Evolutionary conservation across 2,329 filamentous ascomycete genomes (phyloP), one percentile per base, ranked within the genome.

Genomic region (Ceratocystis diversiconidia): DNA sequence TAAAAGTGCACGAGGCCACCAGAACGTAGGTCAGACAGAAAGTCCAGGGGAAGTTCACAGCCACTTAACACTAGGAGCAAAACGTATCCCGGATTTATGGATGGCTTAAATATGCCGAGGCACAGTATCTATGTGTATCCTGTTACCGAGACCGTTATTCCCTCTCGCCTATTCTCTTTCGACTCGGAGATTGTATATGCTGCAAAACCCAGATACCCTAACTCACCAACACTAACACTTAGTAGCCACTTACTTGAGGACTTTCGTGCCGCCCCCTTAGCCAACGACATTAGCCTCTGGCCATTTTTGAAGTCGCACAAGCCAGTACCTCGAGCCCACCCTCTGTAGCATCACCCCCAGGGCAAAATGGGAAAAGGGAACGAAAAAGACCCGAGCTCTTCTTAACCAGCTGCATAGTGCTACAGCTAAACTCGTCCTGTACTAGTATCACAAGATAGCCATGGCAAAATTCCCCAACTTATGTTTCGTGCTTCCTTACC

Each of bases 401-500:
- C 48, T 52, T 25, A 28, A 25, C 46, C 46, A 10, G 8, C 22
- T 25, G 48, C 10, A 17, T 57, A 17, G 22, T 17, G 52, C 55
- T 7, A 28, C n/a, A 32, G 15, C 55, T 17, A 59, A 32, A n/a
- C 55, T 36, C 17, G 32, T 36, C 55, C 55, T 10, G 55, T 32
- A 32, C 55, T n/a, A 59, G 28, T 28, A 52, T 52, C 48, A 52
- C 48, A 28, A 32, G 32, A 30, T 25, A 59, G 6, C 55, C 17
- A 59, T 28, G 28, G 28, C 55, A 59, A 17, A 59, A n/a, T n/a
- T 59, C 55, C n/a, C 15, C 28, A 28, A 59, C 22, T 10, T n/a
- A 59, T 59, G 55, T 59, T 59, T 59, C 52, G 22, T 57, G 25
- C 52, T 57, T 28, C 52, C 52, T 57, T 50, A 10, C 46, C 46